Conservation (phyloP, 768 basidiomycete genomes). For the Tulasnella calospora region DNA sequence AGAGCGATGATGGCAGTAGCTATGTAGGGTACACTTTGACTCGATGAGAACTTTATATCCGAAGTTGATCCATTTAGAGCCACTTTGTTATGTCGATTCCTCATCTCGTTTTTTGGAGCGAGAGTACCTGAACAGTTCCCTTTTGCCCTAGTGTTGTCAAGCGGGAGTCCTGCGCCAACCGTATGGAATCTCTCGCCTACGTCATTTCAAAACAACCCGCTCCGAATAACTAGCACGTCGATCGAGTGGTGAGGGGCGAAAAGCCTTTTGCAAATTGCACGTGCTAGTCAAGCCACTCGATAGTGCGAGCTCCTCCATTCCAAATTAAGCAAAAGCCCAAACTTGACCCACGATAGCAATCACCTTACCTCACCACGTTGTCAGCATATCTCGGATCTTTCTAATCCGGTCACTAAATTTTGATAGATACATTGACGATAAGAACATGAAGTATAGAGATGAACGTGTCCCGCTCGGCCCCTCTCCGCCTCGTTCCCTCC, state of each 20-base stretch:
- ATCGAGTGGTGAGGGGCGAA: neutral
- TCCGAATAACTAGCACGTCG: neutral
- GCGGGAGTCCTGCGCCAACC: neutral
- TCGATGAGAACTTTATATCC: neutral
- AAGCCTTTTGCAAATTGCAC: neutral
- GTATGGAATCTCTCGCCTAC: neutral
- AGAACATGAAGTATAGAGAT: neutral
- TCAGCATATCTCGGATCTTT: neutral
- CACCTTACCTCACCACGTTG: too few species aligned
- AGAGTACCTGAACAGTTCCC: constrained; percentile 1
- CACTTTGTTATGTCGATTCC: neutral
- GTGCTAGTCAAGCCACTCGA: neutral
- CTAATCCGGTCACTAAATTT: neutral
- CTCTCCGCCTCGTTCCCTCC: neutral
- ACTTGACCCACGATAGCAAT: neutral
- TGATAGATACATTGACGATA: neutral
- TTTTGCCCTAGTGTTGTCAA: neutral
- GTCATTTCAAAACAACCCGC: neutral
- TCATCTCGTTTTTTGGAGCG: neutral
- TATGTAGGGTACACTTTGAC: too few species aligned
- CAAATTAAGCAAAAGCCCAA: neutral
- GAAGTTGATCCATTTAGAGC: neutral
- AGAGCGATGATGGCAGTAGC: too few species aligned
- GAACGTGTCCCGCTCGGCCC: neutral
- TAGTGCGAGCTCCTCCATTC: neutral